Base-by-base conservation (phyloP, 192 early-diverging fungal genomes). In the Backusella tuberculispora region DNA sequence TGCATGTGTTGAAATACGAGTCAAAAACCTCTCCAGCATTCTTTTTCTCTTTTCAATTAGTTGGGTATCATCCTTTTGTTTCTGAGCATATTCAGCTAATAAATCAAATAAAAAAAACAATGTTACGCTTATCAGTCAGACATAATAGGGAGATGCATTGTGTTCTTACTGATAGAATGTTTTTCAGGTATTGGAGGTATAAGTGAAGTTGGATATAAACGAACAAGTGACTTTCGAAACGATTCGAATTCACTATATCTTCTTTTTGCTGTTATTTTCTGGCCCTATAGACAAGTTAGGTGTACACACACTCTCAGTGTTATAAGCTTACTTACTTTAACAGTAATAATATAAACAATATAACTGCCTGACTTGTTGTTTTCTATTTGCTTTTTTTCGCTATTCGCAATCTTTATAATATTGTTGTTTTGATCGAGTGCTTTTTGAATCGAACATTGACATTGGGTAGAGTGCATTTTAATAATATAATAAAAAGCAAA, bases 101-200 rank as follows among this genome's bases (percentile, higher is more conserved):
- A 14, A n/a, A 24, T 34, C 29, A 34, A 46, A 43, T 42, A 56
- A 78, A 29, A 10, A 6, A 68, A 56, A 19, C 4, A 13, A 34
- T 34, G 29, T 34, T 34, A 34, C 29, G 29, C 29, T 34, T 34
- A 34, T 34, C 29, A 34, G 29, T 34, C 29, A 34, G 29, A 34
- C 29, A 2, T 34, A 34, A 34, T 34, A 24, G 50, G 15, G 5
- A n/a, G 6, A 53, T 60, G 56, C 6, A 60, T 60, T 48, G 29
- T 24, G 13, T 69, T 85, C 76, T 86, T 89, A 81, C 90, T 85
- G 46, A 99, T 80, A 24, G 93, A 90, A 85, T 99, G 96, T 84
- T 99, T 99, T 72, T 97, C 96, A 15, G 97, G 97, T 72, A 99
- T 96, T 19, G 97, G 96, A 5, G 96, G 95, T 15, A 98, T 88